Evolutionary conservation across 768 basidiomycete genomes (phyloP).

Genomic region (Lactarius vividus): DNA sequence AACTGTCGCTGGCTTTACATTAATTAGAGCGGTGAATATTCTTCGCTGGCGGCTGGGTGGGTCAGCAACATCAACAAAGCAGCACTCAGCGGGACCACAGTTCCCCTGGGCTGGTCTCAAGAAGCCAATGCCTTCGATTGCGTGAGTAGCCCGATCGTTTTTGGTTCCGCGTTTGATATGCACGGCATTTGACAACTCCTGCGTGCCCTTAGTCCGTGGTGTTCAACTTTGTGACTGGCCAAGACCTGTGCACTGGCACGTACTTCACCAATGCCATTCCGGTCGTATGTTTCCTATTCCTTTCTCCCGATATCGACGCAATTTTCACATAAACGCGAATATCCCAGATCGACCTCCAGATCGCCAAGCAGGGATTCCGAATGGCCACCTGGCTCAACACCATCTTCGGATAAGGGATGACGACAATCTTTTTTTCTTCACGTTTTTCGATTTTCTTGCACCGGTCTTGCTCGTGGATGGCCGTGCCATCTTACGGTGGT

Average conservation of each 20-base stretch:
- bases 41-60: conserved; percentile 31
- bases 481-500: neutral
- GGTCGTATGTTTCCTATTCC: conserved; percentile 21
- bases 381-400: conserved; percentile 31
- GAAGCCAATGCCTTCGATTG: conserved; percentile 34
- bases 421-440: neutral
- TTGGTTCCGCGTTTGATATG: neutral
- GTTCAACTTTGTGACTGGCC: conserved; percentile 29
- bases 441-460: neutral
- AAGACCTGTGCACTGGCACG: conserved; percentile 32
- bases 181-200: neutral
- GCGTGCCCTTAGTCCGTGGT: conserved; percentile 27
- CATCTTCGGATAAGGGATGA: conserved; percentile 26
- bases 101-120: conserved; percentile 34
- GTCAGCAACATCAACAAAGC: conserved; percentile 33
- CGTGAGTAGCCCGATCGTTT: conserved; percentile 24
- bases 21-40: conserved; percentile 33
- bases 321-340: neutral
- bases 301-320: neutral
- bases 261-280: conserved; percentile 32
- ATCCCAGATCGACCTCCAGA: conserved; percentile 33
- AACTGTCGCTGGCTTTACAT: neutral
- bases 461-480: neutral
- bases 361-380: conserved; percentile 33
- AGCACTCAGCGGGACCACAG: conserved; percentile 32